A percentile compares a stretch with the other conserved stretches of the same genome.
Evolutionary conservation across 2,329 filamentous ascomycete genomes (phyloP).

Genomic region (Beauveria scarabaeidicola): DNA sequence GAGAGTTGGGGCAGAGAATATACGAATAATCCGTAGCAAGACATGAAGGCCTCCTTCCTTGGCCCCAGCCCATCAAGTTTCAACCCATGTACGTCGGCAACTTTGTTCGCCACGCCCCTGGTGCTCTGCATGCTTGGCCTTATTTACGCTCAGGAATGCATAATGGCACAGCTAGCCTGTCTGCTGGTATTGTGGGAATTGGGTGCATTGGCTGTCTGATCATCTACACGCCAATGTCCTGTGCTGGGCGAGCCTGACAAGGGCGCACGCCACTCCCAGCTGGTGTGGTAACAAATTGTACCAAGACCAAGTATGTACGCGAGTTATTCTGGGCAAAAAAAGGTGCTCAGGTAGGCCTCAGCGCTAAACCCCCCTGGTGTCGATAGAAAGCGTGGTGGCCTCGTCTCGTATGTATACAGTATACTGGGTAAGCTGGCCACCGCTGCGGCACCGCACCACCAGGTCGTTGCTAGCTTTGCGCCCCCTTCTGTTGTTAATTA

Average conservation of each 20-base stretch:
- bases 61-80: not conserved
- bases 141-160: not conserved
- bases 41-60: not conserved
- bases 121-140: not conserved
- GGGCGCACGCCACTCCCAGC: not conserved
- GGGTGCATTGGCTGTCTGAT: not conserved
- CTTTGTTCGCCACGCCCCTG: not conserved
- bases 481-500: not conserved
- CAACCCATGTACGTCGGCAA: not conserved
- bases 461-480: not conserved
- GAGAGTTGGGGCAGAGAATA: not conserved
- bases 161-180: not conserved
- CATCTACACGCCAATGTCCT: not conserved
- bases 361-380: not conserved
- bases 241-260: slow-evolving; percentile 1
- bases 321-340: not conserved
- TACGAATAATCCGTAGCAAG: not conserved
- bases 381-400: not conserved
- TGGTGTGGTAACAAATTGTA: not conserved
- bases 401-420: not conserved
- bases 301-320: too few species aligned
- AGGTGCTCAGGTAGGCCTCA: not conserved
- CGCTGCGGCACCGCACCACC: too few species aligned
- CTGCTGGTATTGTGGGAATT: not conserved
- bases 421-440: not conserved